Conservation (phyloP, 2,329 filamentous ascomycete genomes). For the Botrytis squamosa region DNA sequence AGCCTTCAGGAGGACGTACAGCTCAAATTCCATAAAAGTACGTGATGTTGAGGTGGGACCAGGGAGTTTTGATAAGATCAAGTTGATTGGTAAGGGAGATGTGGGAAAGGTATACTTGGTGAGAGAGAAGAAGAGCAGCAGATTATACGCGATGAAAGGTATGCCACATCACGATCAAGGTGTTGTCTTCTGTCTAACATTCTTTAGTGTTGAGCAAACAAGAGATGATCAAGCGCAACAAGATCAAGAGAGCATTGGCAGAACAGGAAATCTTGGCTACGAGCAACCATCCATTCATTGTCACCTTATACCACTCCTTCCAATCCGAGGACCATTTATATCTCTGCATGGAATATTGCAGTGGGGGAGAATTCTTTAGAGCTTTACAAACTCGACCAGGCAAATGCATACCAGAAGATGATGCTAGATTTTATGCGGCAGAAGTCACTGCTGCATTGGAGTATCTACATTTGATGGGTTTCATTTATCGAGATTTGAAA, state of each 20-base stretch:
- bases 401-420: slow-evolving; percentile 96
- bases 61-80: slow-evolving; percentile 98
- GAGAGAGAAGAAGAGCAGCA: slow-evolving; percentile 92
- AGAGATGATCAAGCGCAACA: slow-evolving; percentile 99
- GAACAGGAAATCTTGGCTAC: slow-evolving; percentile 98
- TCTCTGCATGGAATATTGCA: slow-evolving; percentile 99
- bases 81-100: slow-evolving; percentile 97
- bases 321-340: slow-evolving; percentile 98
- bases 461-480: slow-evolving; percentile 97
- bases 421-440: slow-evolving; percentile 93
- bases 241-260: slow-evolving; percentile 96
- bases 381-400: slow-evolving; percentile 93
- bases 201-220: slow-evolving; percentile 91
- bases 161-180: slow-evolving; percentile 35
- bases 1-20: slow-evolving; percentile 91
- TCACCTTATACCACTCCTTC: slow-evolving; percentile 97
- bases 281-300: slow-evolving; percentile 98
- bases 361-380: slow-evolving; percentile 96
- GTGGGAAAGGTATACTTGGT: slow-evolving; percentile 98
- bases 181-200: slow-evolving; percentile 27
- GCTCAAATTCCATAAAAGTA: slow-evolving; percentile 98
- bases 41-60: slow-evolving; percentile 95
- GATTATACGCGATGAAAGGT: slow-evolving; percentile 99
- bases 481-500: slow-evolving; percentile 97
- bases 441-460: slow-evolving; percentile 96